These are phyloP conservation scores for Cytospora piceicola DNA, from an alignment of 2,329 filamentous ascomycete genomes.

Conservation along the genomic window DNA sequence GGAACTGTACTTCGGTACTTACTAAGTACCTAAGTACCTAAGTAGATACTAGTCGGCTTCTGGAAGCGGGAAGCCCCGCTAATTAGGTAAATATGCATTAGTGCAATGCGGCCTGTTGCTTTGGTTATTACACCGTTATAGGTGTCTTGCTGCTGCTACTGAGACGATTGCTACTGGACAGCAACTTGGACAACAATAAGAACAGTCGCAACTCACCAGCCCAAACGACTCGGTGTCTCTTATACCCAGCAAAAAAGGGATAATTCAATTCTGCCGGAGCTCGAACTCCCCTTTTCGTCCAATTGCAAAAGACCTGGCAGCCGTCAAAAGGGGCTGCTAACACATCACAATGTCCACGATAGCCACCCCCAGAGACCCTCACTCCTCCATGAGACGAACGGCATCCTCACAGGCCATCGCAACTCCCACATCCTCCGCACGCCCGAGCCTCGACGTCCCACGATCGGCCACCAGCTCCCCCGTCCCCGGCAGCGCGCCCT, in stretches of 20 bases:
- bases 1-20: neutral
- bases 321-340: conserved; percentile 7
- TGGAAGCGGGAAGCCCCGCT: conserved; percentile 6
- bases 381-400: conserved; percentile 61
- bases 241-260: too few relatives aligned
- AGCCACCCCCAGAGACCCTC: conserved; percentile 62
- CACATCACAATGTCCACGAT: conserved; percentile 62
- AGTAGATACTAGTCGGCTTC: neutral
- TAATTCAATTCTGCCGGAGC: too few relatives aligned
- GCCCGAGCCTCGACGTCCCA: conserved; percentile 70
- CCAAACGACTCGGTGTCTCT: too few relatives aligned
- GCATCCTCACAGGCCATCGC: conserved; percentile 53
- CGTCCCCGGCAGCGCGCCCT: conserved; percentile 39
- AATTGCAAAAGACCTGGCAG: neutral
- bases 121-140: neutral
- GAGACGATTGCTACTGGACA: neutral
- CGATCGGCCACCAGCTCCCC: conserved; percentile 65
- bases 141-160: neutral
- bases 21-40: neutral
- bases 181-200: neutral
- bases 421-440: conserved; percentile 74
- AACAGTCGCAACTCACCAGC: neutral
- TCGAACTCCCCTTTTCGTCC: neutral
- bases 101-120: neutral
- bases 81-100: conserved; percentile 1